These are phyloP conservation scores for Stagonosporopsis chrysanthemi DNA, from an alignment of 2,329 filamentous ascomycete genomes.

Conservation along the genomic window DNA sequence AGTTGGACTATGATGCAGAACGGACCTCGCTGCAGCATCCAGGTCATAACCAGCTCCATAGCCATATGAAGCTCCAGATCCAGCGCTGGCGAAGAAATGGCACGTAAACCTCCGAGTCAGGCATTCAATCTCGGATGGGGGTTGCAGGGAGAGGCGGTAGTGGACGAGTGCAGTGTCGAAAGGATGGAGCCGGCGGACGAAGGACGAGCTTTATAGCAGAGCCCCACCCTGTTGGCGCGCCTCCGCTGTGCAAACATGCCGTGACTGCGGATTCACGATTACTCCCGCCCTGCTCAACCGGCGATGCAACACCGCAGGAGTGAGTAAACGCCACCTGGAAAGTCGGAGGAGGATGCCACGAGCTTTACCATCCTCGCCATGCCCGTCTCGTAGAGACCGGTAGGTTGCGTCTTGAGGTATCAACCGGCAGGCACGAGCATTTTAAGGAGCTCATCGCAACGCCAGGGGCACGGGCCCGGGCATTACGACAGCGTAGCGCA, in stretches of 20 bases:
- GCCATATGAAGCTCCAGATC: no score
- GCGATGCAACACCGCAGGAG: constrained; percentile 4
- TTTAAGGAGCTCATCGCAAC: constrained; percentile 2
- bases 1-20: not conserved
- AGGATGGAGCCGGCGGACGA: constrained; percentile 12
- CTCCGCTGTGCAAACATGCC: not conserved
- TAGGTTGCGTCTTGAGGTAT: constrained; percentile 2
- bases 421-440: not conserved
- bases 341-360: constrained; percentile 14
- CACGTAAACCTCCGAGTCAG: no score
- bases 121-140: no score
- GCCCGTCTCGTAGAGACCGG: not conserved
- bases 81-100: no score
- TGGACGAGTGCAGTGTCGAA: constrained; percentile 10
- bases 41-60: no score
- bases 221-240: constrained; percentile 7
- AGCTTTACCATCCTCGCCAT: constrained; percentile 1
- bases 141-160: no score
- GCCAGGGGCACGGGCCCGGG: constrained; percentile 1
- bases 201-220: constrained; percentile 7
- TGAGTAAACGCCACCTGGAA: constrained; percentile 12
- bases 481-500: not conserved
- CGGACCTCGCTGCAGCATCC: not conserved
- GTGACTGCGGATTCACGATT: constrained; percentile 6
- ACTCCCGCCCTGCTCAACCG: constrained; percentile 4